Conservation (phyloP, 2,329 filamentous ascomycete genomes). For the Zymoseptoria passerinii region DNA sequence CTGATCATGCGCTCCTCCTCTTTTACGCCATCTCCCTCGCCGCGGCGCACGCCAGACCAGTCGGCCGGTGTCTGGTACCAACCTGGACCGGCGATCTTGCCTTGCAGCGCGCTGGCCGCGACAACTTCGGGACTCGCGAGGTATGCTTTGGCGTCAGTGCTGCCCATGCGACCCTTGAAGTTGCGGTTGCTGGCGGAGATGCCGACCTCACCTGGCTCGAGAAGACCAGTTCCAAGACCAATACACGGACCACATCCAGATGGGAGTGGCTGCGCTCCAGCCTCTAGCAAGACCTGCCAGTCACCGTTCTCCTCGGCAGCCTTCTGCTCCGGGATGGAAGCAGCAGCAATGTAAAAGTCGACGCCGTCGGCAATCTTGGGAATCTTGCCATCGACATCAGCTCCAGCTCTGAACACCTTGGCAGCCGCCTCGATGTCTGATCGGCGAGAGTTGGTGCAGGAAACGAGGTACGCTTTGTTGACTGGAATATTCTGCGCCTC, state of each 20-base stretch:
- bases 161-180: slow-evolving; percentile 87
- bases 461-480: slow-evolving; percentile 79
- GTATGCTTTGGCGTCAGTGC: slow-evolving; percentile 70
- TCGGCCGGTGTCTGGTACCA: slow-evolving; percentile 66
- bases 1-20: slow-evolving; percentile 58
- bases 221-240: slow-evolving; percentile 68
- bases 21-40: slow-evolving; percentile 60
- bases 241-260: slow-evolving; percentile 80
- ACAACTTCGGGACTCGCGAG: slow-evolving; percentile 85
- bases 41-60: slow-evolving; percentile 58
- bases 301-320: slow-evolving; percentile 71
- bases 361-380: slow-evolving; percentile 69
- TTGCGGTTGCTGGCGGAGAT: slow-evolving; percentile 80
- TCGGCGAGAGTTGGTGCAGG: slow-evolving; percentile 77
- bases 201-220: slow-evolving; percentile 78
- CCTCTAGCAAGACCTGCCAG: slow-evolving; percentile 74
- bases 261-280: slow-evolving; percentile 64
- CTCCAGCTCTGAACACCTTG: slow-evolving; percentile 73
- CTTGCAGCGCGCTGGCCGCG: slow-evolving; percentile 73
- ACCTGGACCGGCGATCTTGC: slow-evolving; percentile 66
- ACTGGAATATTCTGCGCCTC: slow-evolving; percentile 61
- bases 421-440: slow-evolving; percentile 78
- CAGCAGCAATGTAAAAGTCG: slow-evolving; percentile 82
- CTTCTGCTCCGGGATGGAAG: slow-evolving; percentile 68
- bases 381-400: slow-evolving; percentile 51